Evolutionary conservation across 2,329 filamentous ascomycete species (phyloP), one percentile per base, ranked within the genome.

Genomic region (Aspergillus bombycis): DNA sequence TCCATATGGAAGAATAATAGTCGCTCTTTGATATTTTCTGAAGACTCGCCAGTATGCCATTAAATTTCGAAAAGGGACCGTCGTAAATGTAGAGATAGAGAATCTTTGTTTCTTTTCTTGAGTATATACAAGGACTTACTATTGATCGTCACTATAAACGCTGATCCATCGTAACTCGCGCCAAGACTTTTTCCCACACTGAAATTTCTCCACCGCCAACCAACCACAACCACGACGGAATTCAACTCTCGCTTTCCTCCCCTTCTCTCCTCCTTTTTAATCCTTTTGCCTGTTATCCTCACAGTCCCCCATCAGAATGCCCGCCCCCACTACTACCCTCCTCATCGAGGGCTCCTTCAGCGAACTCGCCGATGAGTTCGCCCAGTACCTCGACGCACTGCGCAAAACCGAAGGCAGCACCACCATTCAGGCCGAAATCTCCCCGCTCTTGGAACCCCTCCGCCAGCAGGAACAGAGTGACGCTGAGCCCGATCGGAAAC

Each of bases 341-440:
- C 83, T 89, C 72, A 88, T 99, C 80, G 95, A 99, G 85, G 95
- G 95, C 80, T 88, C 88, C 74, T 97, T 97, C 80, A 89, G 93
- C 79, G 95, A 98, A 83, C 89, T 97, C 77, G 89, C 91, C 75
- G 89, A 92, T 80, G 95, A 99, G 84, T 91, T 99, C 84, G 93
- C 94, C 79, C 91, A 94, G 74, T 97, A 96, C 82, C 85, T 99
- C 78, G 93, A 96, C 80, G 85, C 89, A 72, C 87, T 94, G 78
- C 91, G 91, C 75, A 90, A 92, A 69, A 84, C 82, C 72, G 85
- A 87, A 67, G 85, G 80, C 68, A 81, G 79, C 67, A 81, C 80
- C 67, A 81, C 79, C 58, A 79, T 90, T 64, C 83, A 86, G 73
- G 76, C 83, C 70, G 89, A 91, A 71, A 83, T 95, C 77, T 85